Base-by-base conservation (phyloP, 1,284 basidiomycete species). In the Cutaneotrichosporon sp. region DNA sequence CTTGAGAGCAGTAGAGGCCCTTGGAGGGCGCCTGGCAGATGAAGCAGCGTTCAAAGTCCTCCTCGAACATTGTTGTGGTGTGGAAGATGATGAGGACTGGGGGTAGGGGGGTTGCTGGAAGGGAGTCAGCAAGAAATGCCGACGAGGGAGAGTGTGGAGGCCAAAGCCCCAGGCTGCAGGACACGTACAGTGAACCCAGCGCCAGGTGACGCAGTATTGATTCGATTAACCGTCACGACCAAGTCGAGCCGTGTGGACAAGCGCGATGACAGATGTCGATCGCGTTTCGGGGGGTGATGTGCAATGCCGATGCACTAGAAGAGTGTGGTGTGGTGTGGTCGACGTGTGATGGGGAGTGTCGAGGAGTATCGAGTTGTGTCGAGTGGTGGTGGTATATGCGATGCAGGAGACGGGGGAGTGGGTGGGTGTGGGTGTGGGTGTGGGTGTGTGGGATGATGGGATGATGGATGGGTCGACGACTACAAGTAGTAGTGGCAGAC, bases 1-100 rank as follows among this genome's bases (percentile, higher is more conserved):
- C 71, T 3, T 70, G 67, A 2, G 76, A 78, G 70, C 76, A 78
- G 67, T 76, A 78, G 34, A 78, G 69, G n/a, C 74, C 75, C 63
- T 71, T 73, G 64, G 69, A 73, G 33, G 74, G 68, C 59, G 63
- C 56, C 62, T 75, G 69, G 66, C 76, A 78, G 65, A 76, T 78
- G 66, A 74, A 76, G 68, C 76, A 78, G 56, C 72, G 64, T 56
- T 75, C 73, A 56, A 73, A 74, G 56, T 76, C 75, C 56, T 77
- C 75, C 62, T 78, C 76, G 52, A 78, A 78, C 76, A 78, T 78
- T 16, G 38, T 78, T 16, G 38, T 52, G 38, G 45, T 16, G 38
- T 42, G 38, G 18, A 14, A 42, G 18, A 18, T 42, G 38, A 42
- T 18, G 38, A 18, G 38, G 38, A n/a, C n/a, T n/a, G n/a, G n/a